Base-by-base conservation (phyloP, 306 rosid species). In the Macrotyloma uniflorum region DNA sequence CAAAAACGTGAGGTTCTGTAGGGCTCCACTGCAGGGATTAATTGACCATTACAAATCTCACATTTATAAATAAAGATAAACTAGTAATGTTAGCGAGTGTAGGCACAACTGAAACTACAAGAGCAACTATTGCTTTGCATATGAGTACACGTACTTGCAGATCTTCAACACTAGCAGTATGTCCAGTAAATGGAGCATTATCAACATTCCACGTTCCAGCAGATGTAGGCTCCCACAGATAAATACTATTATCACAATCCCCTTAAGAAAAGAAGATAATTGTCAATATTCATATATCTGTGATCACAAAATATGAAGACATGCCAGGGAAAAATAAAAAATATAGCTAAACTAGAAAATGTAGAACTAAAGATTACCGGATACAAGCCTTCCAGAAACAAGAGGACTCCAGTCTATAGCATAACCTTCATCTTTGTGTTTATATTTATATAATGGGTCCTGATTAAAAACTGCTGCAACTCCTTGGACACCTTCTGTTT, bases 391-490 rank as follows among this genome's bases (percentile, higher is more conserved):
- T 82, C 98, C 97, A 42, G 88, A 83, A 38, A 79, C 87, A 79
- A 85, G 78, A 65, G 93, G 97, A 83, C 87, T 95, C 98, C 98
- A 92, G 85, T 95, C 98, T 58, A 95, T 79, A 50, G 98, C 97
- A 76, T 86, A 95, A 70, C 98, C 98, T 89, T 95, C 98, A 61
- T 91, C 95, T 79, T 86, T 87, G 50, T 95, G 98, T 86, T 83
- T 78, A 79, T 76, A 92, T 77, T 79, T 89, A 78, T 82, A 24
- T 55, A 95, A 55, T 2, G 99, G 96, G 77, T 79, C 82, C 84
- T 92, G 98, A 73, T 68, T 93, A 72, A 79, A 87, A 74, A 86
- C 91, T 49, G 93, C 81, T 55, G 91, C 86, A 77, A 83, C 90
- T 80, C 93, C 97, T 80, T 88, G 93, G 65, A 75, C 83, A 75